Percentiles rank a stretch among this genome's conserved stretches.
Conservation (phyloP, 768 basidiomycete species). For the Tulasnella sp. region DNA sequence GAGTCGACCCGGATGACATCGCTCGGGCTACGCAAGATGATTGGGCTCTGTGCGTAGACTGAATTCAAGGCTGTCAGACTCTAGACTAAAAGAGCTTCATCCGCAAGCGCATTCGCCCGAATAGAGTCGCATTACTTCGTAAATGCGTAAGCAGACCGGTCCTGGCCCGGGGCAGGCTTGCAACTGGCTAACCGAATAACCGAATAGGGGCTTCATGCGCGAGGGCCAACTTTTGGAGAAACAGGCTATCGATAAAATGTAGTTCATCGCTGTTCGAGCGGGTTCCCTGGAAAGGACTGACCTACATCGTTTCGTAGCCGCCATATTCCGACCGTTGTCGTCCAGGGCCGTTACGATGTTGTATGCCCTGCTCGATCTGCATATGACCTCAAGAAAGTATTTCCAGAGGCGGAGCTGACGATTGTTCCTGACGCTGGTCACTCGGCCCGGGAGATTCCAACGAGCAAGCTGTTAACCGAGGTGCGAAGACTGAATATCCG, state of each 20-base stretch:
- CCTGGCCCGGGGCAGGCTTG: too few species aligned
- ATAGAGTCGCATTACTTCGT: conserved; percentile 49
- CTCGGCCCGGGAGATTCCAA: conserved; percentile 71
- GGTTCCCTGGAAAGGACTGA: background rate
- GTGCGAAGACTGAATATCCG: conserved; percentile 36
- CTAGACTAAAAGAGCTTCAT: conserved; percentile 1
- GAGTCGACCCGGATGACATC: conserved; percentile 63
- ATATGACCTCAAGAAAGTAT: conserved; percentile 71
- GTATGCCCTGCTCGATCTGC: conserved; percentile 88
- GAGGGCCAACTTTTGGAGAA: conserved; percentile 81
- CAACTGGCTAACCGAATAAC: background rate
- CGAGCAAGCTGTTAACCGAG: conserved; percentile 63
- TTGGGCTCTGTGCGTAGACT: conserved; percentile 61
- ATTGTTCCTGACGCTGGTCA: conserved; percentile 87
- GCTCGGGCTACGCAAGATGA: conserved; percentile 64
- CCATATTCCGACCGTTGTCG: conserved; percentile 77
- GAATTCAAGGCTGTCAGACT: background rate
- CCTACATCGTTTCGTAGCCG: conserved; percentile 48
- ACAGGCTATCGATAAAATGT: conserved; percentile 89
- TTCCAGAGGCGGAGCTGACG: conserved; percentile 72
- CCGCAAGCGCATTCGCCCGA: conserved; percentile 67
- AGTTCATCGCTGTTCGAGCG: conserved; percentile 31
- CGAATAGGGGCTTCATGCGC: conserved; percentile 70
- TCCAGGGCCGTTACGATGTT: conserved; percentile 83
- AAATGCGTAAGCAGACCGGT: background rate